phyloP scores from a whole-genome alignment of 495 filamentous ascomycete genomes.

The Podospora fimiseda region DNA sequence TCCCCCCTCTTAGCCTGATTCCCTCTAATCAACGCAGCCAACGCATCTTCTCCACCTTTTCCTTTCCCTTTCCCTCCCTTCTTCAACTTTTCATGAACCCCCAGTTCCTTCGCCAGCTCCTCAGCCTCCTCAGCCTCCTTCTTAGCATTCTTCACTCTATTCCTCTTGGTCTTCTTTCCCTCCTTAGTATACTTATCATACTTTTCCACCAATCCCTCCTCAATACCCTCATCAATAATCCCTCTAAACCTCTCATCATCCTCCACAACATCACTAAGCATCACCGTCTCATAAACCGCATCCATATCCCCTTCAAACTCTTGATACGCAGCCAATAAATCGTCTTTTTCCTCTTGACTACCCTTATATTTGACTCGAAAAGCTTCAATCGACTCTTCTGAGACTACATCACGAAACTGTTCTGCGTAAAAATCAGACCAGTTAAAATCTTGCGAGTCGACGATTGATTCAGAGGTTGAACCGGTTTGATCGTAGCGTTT shows the following conservation, averaged over 20 bases:
- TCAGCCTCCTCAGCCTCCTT: constrained; percentile 69
- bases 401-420: constrained; percentile 69
- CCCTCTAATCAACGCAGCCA: constrained; percentile 38
- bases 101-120: constrained; percentile 61
- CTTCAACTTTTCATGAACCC: constrained; percentile 55
- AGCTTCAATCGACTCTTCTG: constrained; percentile 58
- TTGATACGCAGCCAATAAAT: constrained; percentile 70
- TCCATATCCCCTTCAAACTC: constrained; percentile 65
- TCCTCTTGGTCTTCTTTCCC: constrained; percentile 54
- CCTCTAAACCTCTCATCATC: constrained; percentile 79
- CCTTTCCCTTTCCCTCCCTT: constrained; percentile 40
- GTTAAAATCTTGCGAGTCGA: constrained; percentile 71
- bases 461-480: constrained; percentile 68
- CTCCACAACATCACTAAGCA: constrained; percentile 76
- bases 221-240: constrained; percentile 79
- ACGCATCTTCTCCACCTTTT: constrained; percentile 34
- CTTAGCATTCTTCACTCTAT: constrained; percentile 56
- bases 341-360: constrained; percentile 75
- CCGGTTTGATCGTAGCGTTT: constrained; percentile 84
- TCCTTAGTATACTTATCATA: constrained; percentile 68
- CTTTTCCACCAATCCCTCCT: constrained; percentile 52
- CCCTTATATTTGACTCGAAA: constrained; percentile 74
- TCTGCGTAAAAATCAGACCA: constrained; percentile 84
- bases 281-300: constrained; percentile 68
- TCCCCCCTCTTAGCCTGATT: constrained; percentile 32